Evolutionary conservation across 805 yeast genomes (phyloP).

Genomic region (Teunomyces kruisii): DNA sequence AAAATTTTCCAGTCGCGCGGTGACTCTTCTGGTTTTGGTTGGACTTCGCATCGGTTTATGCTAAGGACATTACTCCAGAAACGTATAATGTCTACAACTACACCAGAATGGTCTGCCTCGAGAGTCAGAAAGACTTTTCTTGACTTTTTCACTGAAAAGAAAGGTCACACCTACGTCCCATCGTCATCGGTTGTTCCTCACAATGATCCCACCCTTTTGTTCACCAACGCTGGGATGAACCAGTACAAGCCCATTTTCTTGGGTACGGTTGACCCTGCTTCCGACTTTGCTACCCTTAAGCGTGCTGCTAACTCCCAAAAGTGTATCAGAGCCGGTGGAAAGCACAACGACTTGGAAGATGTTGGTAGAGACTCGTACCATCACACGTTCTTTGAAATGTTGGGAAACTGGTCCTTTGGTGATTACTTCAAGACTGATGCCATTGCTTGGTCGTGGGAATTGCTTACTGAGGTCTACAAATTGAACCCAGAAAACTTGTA

Average conservation of each 20-base stretch:
- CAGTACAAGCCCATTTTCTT: slow-evolving; percentile 96
- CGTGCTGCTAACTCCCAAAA: slow-evolving; percentile 95
- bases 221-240: slow-evolving; percentile 99
- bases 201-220: slow-evolving; percentile 94
- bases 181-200: slow-evolving; percentile 95
- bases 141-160: slow-evolving; percentile 65
- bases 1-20: slow-evolving; percentile 3
- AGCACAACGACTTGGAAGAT: slow-evolving; percentile 96
- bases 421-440: slow-evolving; percentile 98
- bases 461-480: slow-evolving; percentile 82
- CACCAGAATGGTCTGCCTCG: slow-evolving; percentile 41
- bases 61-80: slow-evolving; percentile 13
- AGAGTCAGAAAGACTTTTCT: slow-evolving; percentile 82
- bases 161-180: slow-evolving; percentile 79
- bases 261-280: slow-evolving; percentile 95
- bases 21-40: not conserved
- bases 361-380: slow-evolving; percentile 98
- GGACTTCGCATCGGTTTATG: slow-evolving; percentile 9
- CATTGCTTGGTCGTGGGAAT: slow-evolving; percentile 84
- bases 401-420: slow-evolving; percentile 99
- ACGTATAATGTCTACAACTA: slow-evolving; percentile 20
- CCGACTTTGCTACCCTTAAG: slow-evolving; percentile 78
- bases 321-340: slow-evolving; percentile 99
- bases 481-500: slow-evolving; percentile 77
- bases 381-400: slow-evolving; percentile 98